A percentile compares a stretch with the other conserved stretches of the same genome.
phyloP scores from a whole-genome alignment of 371 early-diverging fungal species.

The Rhizomucor pusillus region DNA sequence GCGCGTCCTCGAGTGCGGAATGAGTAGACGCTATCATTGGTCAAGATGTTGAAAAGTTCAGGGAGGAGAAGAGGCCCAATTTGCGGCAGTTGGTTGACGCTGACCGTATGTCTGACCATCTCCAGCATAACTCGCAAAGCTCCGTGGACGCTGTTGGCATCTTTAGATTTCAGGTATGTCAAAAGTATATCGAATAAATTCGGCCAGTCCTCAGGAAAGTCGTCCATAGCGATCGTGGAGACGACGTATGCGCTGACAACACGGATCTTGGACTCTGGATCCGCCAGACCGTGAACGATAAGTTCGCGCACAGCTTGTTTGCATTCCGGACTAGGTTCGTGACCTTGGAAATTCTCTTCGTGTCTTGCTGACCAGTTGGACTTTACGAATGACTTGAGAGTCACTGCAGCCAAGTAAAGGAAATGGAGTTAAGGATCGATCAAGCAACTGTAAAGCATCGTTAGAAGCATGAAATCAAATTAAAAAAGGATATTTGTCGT shows the following conservation, averaged over 20 bases:
- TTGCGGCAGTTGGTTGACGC: conserved; percentile 80
- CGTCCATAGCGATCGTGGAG: conserved; percentile 86
- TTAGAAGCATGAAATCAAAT: not conserved
- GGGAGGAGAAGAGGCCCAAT: conserved; percentile 80
- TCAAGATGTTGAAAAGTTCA: conserved; percentile 76
- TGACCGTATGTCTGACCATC: conserved; percentile 83
- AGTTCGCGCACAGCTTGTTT: conserved; percentile 52
- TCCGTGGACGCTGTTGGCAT: conserved; percentile 77
- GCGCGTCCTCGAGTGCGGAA: conserved; percentile 76
- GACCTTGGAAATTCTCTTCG: conserved; percentile 58
- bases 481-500: conserved; percentile 71
- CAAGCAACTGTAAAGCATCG: not conserved
- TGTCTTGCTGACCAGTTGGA: conserved; percentile 74
- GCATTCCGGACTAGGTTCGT: conserved; percentile 53
- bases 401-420: conserved; percentile 69
- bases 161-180: conserved; percentile 63
- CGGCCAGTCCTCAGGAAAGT: conserved; percentile 97
- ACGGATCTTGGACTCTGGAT: conserved; percentile 59
- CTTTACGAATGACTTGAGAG: conserved; percentile 75
- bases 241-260: conserved; percentile 78
- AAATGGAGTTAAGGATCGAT: conserved; percentile 25
- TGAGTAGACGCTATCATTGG: conserved; percentile 56
- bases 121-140: conserved; percentile 86
- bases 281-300: conserved; percentile 55
- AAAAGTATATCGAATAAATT: conserved; percentile 79